Conservation (phyloP, 768 basidiomycete genomes). For the Mycena galopus region DNA sequence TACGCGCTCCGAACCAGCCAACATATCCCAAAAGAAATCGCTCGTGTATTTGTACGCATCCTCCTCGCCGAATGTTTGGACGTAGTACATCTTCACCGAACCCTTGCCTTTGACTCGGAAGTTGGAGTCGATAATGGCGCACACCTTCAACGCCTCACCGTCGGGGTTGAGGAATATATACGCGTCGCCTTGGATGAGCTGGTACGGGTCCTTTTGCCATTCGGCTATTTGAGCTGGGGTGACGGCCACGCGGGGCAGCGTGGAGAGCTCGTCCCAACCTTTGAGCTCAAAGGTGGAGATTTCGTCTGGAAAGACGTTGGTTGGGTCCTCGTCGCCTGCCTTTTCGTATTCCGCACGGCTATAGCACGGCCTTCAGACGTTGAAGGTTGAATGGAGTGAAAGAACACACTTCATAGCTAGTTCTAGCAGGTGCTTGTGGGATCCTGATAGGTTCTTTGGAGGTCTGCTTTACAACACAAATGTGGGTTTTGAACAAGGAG, state of each 20-base stretch:
- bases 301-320: not conserved
- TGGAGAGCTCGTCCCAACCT: not conserved
- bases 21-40: not conserved
- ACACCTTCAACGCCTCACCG: not conserved
- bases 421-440: no score
- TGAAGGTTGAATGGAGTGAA: no score
- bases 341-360: no score
- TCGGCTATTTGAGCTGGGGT: not conserved
- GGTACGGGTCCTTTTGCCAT: not conserved
- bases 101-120: no score
- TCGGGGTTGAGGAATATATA: no score
- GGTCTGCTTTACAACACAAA: no score
- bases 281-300: not conserved
- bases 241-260: not conserved
- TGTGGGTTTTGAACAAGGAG: no score
- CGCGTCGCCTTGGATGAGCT: not conserved
- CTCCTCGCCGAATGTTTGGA: not conserved
- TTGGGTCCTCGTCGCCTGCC: no score
- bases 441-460: no score
- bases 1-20: not conserved
- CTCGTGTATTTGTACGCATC: not conserved
- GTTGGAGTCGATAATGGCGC: not conserved
- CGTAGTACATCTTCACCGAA: not conserved
- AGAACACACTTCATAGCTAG: no score
- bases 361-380: no score